phyloP scores from a whole-genome alignment of 2,329 filamentous ascomycete species.

The Nannizzia gypsea region DNA sequence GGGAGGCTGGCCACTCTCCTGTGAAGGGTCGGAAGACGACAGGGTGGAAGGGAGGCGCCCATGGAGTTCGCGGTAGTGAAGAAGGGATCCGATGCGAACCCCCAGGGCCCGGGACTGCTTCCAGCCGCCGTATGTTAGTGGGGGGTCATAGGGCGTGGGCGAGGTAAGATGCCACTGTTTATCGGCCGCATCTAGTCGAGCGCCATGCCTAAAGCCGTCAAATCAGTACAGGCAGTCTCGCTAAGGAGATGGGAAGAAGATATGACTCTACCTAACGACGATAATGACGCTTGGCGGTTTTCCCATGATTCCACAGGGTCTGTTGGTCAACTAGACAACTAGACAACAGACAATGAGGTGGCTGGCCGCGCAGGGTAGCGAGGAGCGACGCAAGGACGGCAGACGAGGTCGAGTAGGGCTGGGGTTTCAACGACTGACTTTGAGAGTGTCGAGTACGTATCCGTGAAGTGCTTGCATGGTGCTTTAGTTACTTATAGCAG shows the following conservation, averaged over 20 bases:
- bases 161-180: conserved; percentile 90
- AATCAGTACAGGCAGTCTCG: background rate
- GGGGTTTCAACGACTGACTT: background rate
- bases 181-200: conserved; percentile 86
- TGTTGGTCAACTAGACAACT: background rate
- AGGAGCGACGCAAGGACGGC: background rate
- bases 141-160: conserved; percentile 87
- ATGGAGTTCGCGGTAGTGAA: conserved; percentile 38
- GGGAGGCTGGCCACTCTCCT: background rate
- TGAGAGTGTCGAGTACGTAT: background rate
- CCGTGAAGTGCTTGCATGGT: background rate
- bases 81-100: conserved; percentile 65
- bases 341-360: no score
- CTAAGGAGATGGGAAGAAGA: background rate
- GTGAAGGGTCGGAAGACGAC: background rate
- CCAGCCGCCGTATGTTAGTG: conserved; percentile 90
- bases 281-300: conserved; percentile 10
- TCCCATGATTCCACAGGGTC: conserved; percentile 7
- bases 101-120: conserved; percentile 73
- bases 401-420: background rate
- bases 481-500: background rate
- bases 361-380: background rate
- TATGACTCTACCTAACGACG: conserved; percentile 10
- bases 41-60: background rate
- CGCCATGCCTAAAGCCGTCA: conserved; percentile 57